Conservation (phyloP, 192 early-diverging fungal genomes). For the Coemansia sp. region DNA sequence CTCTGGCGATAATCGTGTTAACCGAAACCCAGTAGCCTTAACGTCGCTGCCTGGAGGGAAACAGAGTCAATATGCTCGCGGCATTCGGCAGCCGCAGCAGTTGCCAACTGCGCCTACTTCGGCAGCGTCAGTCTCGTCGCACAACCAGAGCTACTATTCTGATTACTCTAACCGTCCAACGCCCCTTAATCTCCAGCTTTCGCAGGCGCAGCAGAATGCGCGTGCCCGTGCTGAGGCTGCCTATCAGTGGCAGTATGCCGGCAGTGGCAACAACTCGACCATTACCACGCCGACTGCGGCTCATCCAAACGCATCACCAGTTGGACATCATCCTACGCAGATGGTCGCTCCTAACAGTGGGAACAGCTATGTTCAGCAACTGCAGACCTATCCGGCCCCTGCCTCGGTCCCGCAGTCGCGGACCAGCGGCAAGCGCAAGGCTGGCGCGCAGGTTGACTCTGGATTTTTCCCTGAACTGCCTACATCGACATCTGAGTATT, state of each 20-base stretch:
- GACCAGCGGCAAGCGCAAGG: slow-evolving; percentile 37
- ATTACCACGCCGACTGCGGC: slow-evolving; percentile 5
- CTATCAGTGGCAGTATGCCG: slow-evolving; percentile 28
- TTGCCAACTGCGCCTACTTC: background rate
- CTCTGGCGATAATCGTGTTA: too few relatives aligned
- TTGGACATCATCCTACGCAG: background rate
- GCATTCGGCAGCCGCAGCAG: slow-evolving; percentile 10
- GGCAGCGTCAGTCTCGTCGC: too few relatives aligned
- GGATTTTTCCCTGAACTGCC: slow-evolving; percentile 42
- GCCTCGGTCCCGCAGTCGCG: slow-evolving; percentile 11
- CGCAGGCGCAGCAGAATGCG: slow-evolving; percentile 4
- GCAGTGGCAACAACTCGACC: slow-evolving; percentile 1
- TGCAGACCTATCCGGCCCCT: slow-evolving; percentile 1
- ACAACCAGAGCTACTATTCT: slow-evolving; percentile 1
- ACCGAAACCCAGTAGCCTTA: too few relatives aligned
- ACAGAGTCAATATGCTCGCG: slow-evolving; percentile 31
- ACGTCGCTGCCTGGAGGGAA: background rate
- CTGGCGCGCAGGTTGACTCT: slow-evolving; percentile 32
- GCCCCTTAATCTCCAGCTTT: background rate
- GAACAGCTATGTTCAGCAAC: slow-evolving; percentile 9
- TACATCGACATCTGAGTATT: slow-evolving; percentile 11
- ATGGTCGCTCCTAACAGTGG: slow-evolving; percentile 3
- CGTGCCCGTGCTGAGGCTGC: slow-evolving; percentile 12
- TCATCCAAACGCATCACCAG: background rate
- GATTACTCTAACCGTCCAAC: slow-evolving; percentile 6